These are phyloP conservation scores for Leptographium flavum DNA, from an alignment of 2,329 filamentous ascomycete species.

Conservation along the genomic window DNA sequence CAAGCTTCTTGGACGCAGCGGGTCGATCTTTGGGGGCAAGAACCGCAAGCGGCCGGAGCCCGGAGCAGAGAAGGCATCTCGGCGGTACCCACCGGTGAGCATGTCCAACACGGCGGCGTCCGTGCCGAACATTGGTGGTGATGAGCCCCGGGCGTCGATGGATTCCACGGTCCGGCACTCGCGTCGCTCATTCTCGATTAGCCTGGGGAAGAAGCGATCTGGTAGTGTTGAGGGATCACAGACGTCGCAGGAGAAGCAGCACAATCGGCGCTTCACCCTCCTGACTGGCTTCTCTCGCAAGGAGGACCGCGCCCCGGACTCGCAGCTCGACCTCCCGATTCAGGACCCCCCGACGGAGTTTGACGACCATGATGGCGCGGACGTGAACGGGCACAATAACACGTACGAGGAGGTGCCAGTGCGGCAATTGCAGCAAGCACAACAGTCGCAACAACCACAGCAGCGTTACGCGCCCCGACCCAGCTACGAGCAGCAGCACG, in stretches of 20 bases:
- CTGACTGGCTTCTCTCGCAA: conserved; percentile 52
- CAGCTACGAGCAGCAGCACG: background rate
- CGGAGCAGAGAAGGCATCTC: conserved; percentile 34
- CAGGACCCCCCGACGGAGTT: conserved; percentile 25
- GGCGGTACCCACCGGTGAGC: conserved; percentile 78
- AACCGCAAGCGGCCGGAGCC: conserved; percentile 34
- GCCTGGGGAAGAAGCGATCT: conserved; percentile 55
- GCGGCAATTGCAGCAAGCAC: conserved; percentile 1
- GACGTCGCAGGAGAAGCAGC: conserved; percentile 37
- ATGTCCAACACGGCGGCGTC: conserved; percentile 45
- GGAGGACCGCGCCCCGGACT: conserved; percentile 27
- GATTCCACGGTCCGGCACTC: conserved; percentile 44
- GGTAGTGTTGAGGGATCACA: conserved; percentile 49
- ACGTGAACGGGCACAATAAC: conserved; percentile 12
- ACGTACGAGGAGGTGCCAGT: conserved; percentile 13
- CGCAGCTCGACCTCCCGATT: conserved; percentile 38
- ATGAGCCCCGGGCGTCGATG: conserved; percentile 45
- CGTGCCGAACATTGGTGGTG: background rate
- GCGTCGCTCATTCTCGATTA: conserved; percentile 56
- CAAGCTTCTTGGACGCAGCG: conserved; percentile 71
- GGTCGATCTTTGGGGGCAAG: conserved; percentile 61
- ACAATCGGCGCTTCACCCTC: conserved; percentile 54
- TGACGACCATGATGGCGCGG: background rate
- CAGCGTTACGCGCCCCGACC: background rate
- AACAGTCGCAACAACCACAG: background rate